phyloP scores from a whole-genome alignment of 73 alveolate genomes.

The Durusdinium trenchii region DNA sequence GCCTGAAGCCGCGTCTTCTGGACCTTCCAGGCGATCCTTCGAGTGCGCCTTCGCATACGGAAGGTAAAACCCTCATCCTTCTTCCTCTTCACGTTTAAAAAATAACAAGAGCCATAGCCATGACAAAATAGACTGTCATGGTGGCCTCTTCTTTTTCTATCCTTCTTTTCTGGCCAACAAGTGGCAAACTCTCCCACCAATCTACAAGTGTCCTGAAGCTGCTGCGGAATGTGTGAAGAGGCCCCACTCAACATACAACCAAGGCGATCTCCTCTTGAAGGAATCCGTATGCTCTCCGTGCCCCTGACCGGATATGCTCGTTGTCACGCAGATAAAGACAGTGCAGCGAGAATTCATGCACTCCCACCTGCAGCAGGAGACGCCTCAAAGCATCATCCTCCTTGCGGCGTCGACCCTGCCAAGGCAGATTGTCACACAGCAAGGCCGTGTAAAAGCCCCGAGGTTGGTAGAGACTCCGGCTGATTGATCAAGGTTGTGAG shows the following conservation, averaged over 20 bases:
- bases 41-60: too few relatives aligned
- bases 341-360: background rate
- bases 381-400: conserved; percentile 17
- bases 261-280: background rate
- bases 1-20: too few relatives aligned
- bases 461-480: too few relatives aligned
- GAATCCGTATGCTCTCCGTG: background rate
- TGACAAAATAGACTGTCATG: too few relatives aligned
- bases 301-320: background rate
- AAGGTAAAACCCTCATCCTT: too few relatives aligned
- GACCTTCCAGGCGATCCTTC: too few relatives aligned
- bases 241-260: too few relatives aligned
- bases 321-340: background rate
- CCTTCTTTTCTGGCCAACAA: conserved; percentile 38
- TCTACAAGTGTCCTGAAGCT: background rate
- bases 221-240: background rate
- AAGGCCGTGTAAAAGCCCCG: too few relatives aligned
- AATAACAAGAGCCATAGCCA: too few relatives aligned
- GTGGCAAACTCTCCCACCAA: conserved; percentile 33
- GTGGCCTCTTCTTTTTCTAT: conserved; percentile 7
- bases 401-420: conserved; percentile 11
- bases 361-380: background rate
- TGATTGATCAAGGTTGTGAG: too few relatives aligned
- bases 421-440: background rate
- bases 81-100: too few relatives aligned